phyloP scores from a whole-genome alignment of 345 rosid species.

The Conringia planisiliqua region DNA sequence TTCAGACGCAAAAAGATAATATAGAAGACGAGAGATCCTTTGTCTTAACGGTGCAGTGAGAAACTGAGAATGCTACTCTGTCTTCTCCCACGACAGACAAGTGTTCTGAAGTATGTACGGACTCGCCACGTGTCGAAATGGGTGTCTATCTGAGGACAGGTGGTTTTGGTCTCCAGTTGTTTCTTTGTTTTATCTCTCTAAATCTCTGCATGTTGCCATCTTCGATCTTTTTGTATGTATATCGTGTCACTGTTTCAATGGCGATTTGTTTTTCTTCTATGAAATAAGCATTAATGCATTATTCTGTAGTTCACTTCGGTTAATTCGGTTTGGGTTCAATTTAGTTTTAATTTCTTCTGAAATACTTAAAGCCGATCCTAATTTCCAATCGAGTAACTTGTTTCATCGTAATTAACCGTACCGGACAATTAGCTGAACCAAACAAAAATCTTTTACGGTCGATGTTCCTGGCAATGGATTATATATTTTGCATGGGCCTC shows the following conservation, averaged over 20 bases:
- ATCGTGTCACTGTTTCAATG: constrained; percentile 9
- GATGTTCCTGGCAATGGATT: background rate
- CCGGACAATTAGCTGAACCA: background rate
- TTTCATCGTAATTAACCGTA: background rate
- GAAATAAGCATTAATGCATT: constrained; percentile 48
- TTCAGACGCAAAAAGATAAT: constrained; percentile 2
- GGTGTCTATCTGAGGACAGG: constrained; percentile 23
- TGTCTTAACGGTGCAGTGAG: constrained; percentile 23
- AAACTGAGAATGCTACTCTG: constrained; percentile 29
- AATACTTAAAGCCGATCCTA: background rate
- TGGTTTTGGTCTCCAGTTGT: constrained; percentile 33
- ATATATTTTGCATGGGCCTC: background rate
- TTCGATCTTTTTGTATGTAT: background rate
- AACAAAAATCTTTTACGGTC: background rate
- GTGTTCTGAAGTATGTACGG: constrained; percentile 27
- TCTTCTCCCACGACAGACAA: constrained; percentile 24
- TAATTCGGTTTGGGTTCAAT: constrained; percentile 8
- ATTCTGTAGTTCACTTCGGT: background rate
- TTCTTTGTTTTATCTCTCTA: constrained; percentile 14
- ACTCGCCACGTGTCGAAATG: constrained; percentile 18
- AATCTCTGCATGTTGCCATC: constrained; percentile 27
- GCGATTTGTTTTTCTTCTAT: background rate
- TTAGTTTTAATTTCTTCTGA: background rate
- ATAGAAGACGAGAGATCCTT: constrained; percentile 18
- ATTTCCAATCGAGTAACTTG: background rate